Percentiles rank a stretch among this genome's conserved stretches.
Evolutionary conservation across 352 stramenopile species (phyloP).

Genomic region (Chrysophaeum taylorii): DNA sequence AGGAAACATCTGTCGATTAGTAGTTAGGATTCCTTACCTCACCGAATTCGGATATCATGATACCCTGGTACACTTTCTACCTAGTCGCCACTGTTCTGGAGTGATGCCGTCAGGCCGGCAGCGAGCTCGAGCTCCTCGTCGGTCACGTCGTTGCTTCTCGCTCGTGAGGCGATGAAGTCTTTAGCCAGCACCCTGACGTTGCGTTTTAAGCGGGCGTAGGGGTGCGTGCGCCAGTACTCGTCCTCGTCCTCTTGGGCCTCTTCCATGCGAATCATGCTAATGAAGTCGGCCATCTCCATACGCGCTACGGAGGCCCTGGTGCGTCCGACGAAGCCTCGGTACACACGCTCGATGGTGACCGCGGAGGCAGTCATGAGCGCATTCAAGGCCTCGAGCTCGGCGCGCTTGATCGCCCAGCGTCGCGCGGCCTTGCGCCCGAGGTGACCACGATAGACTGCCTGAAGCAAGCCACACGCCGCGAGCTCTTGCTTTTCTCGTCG

Average conservation of each 20-base stretch:
- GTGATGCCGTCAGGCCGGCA: no score
- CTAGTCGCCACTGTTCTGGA: no score
- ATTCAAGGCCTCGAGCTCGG: conserved; percentile 65
- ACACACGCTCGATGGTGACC: conserved; percentile 66
- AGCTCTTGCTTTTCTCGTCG: conserved; percentile 39
- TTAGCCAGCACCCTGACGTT: conserved; percentile 16
- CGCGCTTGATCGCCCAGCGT: conserved; percentile 63
- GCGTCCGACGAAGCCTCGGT: conserved; percentile 64
- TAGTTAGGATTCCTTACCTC: no score
- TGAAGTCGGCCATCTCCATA: conserved; percentile 81
- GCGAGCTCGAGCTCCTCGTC: no score
- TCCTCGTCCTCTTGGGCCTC: conserved; percentile 75
- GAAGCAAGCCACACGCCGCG: conserved; percentile 57
- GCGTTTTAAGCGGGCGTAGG: conserved; percentile 26
- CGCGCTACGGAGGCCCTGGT: conserved; percentile 61
- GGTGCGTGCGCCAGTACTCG: conserved; percentile 45
- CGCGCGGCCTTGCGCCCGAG: conserved; percentile 65
- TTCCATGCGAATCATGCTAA: conserved; percentile 70
- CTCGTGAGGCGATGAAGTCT: no score
- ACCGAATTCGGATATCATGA: no score
- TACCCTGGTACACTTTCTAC: no score
- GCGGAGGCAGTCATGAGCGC: conserved; percentile 61
- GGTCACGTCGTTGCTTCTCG: no score
- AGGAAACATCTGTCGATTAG: no score
- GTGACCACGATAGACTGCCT: conserved; percentile 69